Percentiles rank a stretch among this genome's conserved stretches.
These are phyloP conservation scores for Cryptosporidium viatorum DNA, from an alignment of 169 alveolate genomes.

Conservation along the genomic window DNA sequence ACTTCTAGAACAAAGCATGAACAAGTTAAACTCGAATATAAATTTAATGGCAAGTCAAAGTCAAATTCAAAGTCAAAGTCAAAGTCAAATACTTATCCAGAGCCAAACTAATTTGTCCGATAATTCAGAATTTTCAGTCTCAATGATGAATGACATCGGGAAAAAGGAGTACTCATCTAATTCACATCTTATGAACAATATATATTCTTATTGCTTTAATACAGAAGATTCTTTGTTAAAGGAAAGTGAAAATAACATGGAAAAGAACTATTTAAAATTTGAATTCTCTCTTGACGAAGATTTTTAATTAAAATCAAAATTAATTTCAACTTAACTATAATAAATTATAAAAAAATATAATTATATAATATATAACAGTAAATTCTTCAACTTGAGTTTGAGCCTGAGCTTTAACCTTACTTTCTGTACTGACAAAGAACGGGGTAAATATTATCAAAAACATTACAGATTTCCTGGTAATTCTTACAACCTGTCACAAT, in stretches of 20 bases:
- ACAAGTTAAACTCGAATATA: slow-evolving; percentile 38
- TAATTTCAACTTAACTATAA: background rate
- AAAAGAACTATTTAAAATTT: background rate
- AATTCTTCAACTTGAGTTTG: background rate
- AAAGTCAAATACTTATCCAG: background rate
- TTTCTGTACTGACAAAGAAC: slow-evolving; percentile 89
- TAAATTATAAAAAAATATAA: background rate
- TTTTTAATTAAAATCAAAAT: slow-evolving; percentile 22
- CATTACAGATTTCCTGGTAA: slow-evolving; percentile 89
- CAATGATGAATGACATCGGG: background rate
- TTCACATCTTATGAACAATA: background rate
- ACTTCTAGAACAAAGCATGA: slow-evolving; percentile 21
- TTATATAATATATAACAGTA: background rate
- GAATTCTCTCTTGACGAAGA: slow-evolving; percentile 61
- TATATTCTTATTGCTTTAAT: background rate
- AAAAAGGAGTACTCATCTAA: background rate
- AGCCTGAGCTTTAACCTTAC: slow-evolving; percentile 56
- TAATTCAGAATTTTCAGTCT: background rate
- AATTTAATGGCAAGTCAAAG: slow-evolving; percentile 11
- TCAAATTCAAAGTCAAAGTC: background rate
- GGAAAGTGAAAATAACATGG: background rate
- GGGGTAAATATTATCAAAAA: slow-evolving; percentile 91
- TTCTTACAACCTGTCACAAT: slow-evolving; percentile 98
- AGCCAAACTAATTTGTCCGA: background rate
- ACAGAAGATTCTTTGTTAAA: background rate